Evolutionary conservation across 208 protist genomes (phyloP), one percentile per base, ranked within the genome.

Genomic region (Entamoeba dispar): DNA sequence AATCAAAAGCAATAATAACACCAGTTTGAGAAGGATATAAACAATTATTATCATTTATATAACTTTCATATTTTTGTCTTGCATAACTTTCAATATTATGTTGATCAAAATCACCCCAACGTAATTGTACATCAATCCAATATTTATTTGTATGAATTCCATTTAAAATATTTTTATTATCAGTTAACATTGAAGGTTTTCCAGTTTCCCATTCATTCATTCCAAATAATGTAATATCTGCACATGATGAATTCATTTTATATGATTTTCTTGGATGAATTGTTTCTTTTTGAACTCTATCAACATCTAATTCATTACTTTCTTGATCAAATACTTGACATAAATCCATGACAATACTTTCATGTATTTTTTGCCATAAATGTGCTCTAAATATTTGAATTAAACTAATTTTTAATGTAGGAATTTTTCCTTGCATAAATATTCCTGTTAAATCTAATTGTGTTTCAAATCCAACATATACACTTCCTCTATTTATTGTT

Each of bases 401-500:
- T 50, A 99, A 96, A 8, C 98, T 99, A 94, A 99, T 99, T 95
- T 99, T 99, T 73, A 99, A 97, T 0, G 98, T 99, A 93, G 99
- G 98, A 86, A 99, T 98, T 96, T 99, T 99, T 94, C 99, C 99
- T 95, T 99, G 99, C 99, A 99, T 99, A 95, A 99, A 99, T 92
- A 99, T 99, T 94, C 99, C 99, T 49, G 99, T 99, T 22, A 99
- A 97, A 95, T 99, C 99, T 14, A 99, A 97, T 96, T 99, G 99
- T n/a, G 99, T 98, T 96, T 99, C 97, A 96, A 99, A 99, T 93
- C 99, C 99, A 55, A 99, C 98, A 96, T 99, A 99, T 49, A 99
- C 98, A 95, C 99, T 99, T 91, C 98, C 97, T 94, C 99, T 96
- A 95, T 99, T 99, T 96, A 99, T 99, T 10, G 99, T 99, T 77